Conservation (phyloP, 352 stramenopile species). For the Phytophthora hibernalis region DNA sequence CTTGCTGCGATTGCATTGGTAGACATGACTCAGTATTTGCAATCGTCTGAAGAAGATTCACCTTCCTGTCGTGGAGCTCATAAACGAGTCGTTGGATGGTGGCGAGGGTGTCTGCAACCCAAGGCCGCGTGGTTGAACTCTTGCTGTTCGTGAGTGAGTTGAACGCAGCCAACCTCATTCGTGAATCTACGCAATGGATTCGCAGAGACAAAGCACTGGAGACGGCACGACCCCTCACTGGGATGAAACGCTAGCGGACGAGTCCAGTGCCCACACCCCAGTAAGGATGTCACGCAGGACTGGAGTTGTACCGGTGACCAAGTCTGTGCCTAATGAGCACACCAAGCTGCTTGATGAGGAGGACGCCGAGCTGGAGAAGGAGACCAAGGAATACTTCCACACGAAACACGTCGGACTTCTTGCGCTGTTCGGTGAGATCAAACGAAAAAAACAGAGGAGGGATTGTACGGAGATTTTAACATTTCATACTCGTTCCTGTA, state of each 20-base stretch:
- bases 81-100: constrained; percentile 23
- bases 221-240: constrained; percentile 4
- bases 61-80: constrained; percentile 1
- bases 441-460: not conserved
- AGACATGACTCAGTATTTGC: not conserved
- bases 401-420: constrained; percentile 35
- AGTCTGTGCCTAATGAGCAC: constrained; percentile 24
- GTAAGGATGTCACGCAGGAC: constrained; percentile 24
- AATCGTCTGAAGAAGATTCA: not conserved
- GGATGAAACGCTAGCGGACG: constrained; percentile 15
- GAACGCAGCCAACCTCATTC: constrained; percentile 9
- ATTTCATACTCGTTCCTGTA: not conserved
- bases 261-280: constrained; percentile 13
- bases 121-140: constrained; percentile 27
- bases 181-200: constrained; percentile 26
- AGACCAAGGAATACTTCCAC: constrained; percentile 32
- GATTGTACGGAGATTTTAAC: not conserved
- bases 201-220: not conserved
- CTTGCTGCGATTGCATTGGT: not conserved
- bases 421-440: constrained; percentile 19
- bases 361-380: constrained; percentile 25
- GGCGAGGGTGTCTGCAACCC: constrained; percentile 2
- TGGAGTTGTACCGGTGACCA: constrained; percentile 31
- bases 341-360: constrained; percentile 32
- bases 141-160: constrained; percentile 10